Evolutionary conservation across 768 basidiomycete species (phyloP).

Genomic region (Pholiota molesta): DNA sequence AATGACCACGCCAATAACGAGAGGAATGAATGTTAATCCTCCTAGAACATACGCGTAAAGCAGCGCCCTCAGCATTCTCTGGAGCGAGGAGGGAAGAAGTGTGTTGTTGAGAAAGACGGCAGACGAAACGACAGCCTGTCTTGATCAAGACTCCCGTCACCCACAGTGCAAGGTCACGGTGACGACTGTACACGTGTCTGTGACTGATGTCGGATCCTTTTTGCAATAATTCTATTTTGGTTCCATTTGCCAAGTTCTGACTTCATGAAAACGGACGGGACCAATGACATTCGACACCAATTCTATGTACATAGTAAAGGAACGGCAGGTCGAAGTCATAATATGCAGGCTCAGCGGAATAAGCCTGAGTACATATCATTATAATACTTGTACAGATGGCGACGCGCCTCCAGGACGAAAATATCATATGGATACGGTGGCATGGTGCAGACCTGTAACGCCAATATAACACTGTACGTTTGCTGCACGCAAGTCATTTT

Average conservation of each 20-base stretch:
- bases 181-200: constrained; percentile 24
- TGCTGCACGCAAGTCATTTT: neutral
- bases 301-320: neutral
- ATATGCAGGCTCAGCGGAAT: neutral
- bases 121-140: constrained; percentile 12
- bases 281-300: neutral
- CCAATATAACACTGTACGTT: no score
- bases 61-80: constrained; percentile 70
- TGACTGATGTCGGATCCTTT: constrained; percentile 11
- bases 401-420: neutral
- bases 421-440: neutral
- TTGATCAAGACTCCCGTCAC: constrained; percentile 16
- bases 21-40: constrained; percentile 87
- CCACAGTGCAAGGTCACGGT: constrained; percentile 16
- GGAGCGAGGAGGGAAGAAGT: neutral
- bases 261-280: neutral
- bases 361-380: neutral
- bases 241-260: no score
- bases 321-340: neutral
- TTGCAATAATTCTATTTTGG: no score
- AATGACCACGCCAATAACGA: constrained; percentile 61
- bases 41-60: constrained; percentile 88
- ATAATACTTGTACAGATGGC: neutral
- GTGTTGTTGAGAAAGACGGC: constrained; percentile 16
- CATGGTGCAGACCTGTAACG: neutral